Evolutionary conservation across 768 basidiomycete genomes (phyloP), one percentile per base, ranked within the genome.

Genomic region (Pseudohyphozyma bogoriensis): DNA sequence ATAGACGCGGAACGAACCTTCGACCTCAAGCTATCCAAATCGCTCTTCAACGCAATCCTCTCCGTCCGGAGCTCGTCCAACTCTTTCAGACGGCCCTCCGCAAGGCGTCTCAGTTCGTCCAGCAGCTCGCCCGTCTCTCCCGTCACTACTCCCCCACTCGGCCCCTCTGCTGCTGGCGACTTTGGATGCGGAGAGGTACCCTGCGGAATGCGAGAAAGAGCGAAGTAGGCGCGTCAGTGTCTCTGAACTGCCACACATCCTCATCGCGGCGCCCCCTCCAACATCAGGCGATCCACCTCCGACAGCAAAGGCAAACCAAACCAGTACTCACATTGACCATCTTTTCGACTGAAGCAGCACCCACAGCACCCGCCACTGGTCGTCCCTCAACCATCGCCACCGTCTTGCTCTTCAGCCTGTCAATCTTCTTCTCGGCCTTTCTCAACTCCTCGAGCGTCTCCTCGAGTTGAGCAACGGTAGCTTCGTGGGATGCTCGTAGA

Each of bases 51-150:
- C n/a, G 68, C 62, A 13, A 76, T 28, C 31, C 61, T 32, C 29
- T 73, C 71, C 35, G 68, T 71, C 67, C 80, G 76, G 40, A 85
- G 70, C 54, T 79, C 77, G 12, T 73, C 68, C 10, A 85, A 78
- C 60, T 77, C 79, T 24, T 74, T 65, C 51, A 42, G 56, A 22
- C 70, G 24, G 31, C 26, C 37, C 16, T 42, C 58, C 1, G 63
- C 66, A 3, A 62, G 5, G 4, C 42, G 56, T 18, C 55, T 32
- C 40, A 67, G 33, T 28, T 63, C 59, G 5, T 69, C 64, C 28
- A 64, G 16, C 37, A 67, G 67, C 2, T 50, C 51, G 5, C 28
- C 9, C n/a, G 31, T 49, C 18, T 18, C 26, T 31, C 26, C 47
- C 3, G 5, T 18, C 2, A 49, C 42, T 24, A 44, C 42, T 24